Evolutionary conservation across 148 eudicot genomes (phyloP).

Genomic region (Drosera capensis): DNA sequence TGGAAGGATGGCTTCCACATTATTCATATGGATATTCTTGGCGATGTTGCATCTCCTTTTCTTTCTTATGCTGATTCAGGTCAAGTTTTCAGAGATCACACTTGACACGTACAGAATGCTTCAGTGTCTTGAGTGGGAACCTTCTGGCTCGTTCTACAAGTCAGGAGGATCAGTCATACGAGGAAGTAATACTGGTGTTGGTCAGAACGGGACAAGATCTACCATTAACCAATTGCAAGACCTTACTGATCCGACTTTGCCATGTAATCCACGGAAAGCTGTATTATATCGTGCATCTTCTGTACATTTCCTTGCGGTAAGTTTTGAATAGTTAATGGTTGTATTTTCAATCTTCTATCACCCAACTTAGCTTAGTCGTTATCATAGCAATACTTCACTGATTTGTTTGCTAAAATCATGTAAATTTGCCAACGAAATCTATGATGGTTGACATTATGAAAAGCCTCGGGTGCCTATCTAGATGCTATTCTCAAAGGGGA

Average conservation of each 20-base stretch:
- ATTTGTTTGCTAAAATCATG: background rate
- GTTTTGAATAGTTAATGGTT: conserved; percentile 9
- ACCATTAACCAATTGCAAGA: conserved; percentile 40
- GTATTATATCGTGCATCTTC: conserved; percentile 65
- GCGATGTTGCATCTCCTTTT: background rate
- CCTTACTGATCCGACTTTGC: conserved; percentile 75
- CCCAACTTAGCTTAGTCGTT: background rate
- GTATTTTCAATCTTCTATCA: background rate
- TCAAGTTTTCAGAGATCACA: conserved; percentile 77
- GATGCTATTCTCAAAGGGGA: too few relatives aligned
- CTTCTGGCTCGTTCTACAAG: conserved; percentile 73
- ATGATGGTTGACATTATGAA: too few relatives aligned
- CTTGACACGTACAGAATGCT: conserved; percentile 80
- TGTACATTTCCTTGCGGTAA: conserved; percentile 70
- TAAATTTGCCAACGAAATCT: background rate
- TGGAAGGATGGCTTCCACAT: background rate
- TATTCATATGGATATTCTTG: background rate
- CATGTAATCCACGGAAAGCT: conserved; percentile 80
- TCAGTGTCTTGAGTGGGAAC: conserved; percentile 93
- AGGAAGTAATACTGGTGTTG: conserved; percentile 12
- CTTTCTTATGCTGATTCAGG: conserved; percentile 22
- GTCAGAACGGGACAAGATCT: conserved; percentile 48
- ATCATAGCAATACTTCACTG: background rate
- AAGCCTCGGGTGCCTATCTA: too few relatives aligned
- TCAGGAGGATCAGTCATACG: conserved; percentile 21